Percentiles rank a stretch among this genome's conserved stretches.
phyloP scores from a whole-genome alignment of 1,284 basidiomycete species.

The Sphaerobolus stellatus region DNA sequence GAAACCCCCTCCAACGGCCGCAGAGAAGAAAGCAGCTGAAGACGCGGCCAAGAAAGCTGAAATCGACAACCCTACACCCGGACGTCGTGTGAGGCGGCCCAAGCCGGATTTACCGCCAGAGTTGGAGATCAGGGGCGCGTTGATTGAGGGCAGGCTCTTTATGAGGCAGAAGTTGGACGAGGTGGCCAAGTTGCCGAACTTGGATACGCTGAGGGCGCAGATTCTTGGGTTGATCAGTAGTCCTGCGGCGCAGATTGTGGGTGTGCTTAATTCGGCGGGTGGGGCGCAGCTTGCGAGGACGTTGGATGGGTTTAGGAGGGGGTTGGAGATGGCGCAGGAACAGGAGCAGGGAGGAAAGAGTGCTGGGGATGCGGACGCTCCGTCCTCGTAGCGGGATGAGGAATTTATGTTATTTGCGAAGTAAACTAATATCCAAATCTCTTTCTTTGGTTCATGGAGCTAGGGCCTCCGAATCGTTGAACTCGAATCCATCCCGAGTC shows the following conservation, averaged over 20 bases:
- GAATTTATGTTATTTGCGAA: too few species aligned
- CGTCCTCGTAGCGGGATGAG: too few species aligned
- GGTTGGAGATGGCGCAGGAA: slow-evolving; percentile 53
- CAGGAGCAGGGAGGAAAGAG: too few species aligned
- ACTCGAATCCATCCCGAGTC: too few species aligned
- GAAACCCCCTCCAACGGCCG: slow-evolving; percentile 47
- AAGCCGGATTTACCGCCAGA: slow-evolving; percentile 57
- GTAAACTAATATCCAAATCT: too few species aligned
- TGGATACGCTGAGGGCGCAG: slow-evolving; percentile 72
- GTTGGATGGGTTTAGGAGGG: slow-evolving; percentile 73
- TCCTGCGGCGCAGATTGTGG: slow-evolving; percentile 68
- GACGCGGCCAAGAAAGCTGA: slow-evolving; percentile 44
- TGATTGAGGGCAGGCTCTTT: slow-evolving; percentile 72
- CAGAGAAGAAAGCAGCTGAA: slow-evolving; percentile 47
- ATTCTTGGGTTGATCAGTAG: slow-evolving; percentile 72
- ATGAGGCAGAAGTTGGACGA: slow-evolving; percentile 54
- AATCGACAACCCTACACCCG: slow-evolving; percentile 62
- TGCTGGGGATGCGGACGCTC: too few species aligned
- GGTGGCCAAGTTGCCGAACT: slow-evolving; percentile 64
- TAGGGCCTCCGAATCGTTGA: too few species aligned
- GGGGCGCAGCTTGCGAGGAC: slow-evolving; percentile 74
- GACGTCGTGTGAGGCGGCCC: slow-evolving; percentile 59
- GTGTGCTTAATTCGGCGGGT: slow-evolving; percentile 67
- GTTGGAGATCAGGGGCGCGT: slow-evolving; percentile 67
- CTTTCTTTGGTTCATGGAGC: too few species aligned